phyloP scores from a whole-genome alignment of 306 rosid species.

The Ormosia semicastrata region DNA sequence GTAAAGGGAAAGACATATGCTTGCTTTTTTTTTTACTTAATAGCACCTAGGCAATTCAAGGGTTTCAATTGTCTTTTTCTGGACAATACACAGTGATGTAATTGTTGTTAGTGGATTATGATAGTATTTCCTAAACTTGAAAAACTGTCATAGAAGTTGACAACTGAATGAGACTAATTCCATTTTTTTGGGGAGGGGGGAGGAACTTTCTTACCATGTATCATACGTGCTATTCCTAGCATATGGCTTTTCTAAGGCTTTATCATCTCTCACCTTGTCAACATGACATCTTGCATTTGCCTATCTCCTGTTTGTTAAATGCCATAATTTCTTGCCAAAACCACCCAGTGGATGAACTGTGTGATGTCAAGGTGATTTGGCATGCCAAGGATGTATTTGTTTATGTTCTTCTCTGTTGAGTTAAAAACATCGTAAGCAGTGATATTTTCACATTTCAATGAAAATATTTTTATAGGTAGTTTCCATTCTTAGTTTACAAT shows the following conservation, averaged over 20 bases:
- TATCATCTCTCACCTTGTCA: background rate
- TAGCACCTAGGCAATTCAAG: background rate
- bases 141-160: background rate
- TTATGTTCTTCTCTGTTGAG: background rate
- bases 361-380: conserved; percentile 4
- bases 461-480: background rate
- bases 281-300: background rate
- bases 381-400: background rate
- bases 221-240: conserved; percentile 8
- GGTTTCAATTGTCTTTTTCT: background rate
- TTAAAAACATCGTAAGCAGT: background rate
- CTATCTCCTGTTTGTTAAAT: background rate
- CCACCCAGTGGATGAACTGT: background rate
- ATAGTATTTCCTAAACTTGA: background rate
- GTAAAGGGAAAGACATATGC: background rate
- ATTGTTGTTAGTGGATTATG: background rate
- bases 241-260: background rate
- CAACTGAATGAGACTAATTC: background rate
- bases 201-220: background rate
- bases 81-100: background rate
- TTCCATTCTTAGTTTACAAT: conserved; percentile 4
- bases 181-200: no score
- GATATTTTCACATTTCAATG: background rate
- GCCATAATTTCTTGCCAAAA: background rate
- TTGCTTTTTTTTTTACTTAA: conserved; percentile 1